Base-by-base conservation (phyloP, 2,329 filamentous ascomycete species). In the Botrytis galanthina region DNA sequence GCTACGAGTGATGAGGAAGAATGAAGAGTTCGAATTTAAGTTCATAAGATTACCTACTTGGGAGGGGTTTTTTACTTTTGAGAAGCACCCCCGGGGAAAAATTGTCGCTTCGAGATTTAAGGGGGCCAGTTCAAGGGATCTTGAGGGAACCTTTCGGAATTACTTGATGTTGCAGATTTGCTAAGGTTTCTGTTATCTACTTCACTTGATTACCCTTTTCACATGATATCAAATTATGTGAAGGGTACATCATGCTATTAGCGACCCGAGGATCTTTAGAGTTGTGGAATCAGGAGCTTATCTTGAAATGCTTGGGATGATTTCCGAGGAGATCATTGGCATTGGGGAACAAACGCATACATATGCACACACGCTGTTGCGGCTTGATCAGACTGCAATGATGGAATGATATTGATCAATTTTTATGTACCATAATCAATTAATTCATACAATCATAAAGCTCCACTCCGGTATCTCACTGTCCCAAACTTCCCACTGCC, bases 1-100 rank as follows among this genome's bases (percentile, higher is more conserved):
- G 86, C 86, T 6, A 91, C 89, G 0, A 90, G 88, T 72, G 89
- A 91, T 63, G 88, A 90, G 77, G 87, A 87, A 1, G 87, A 87
- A 29, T 82, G 83, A 62, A 75, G 73, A 76, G 20, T 6, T 42
- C 5, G 46, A 22, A 60, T 29, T 1, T 1, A 0, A 18, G 37
- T 63, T 14, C 54, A 10, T 1, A 37, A 37, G n/a, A 14, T 12
- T 7, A 26, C 9, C 7, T 7, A 26, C 9, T 46, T 46, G 1
- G 2, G 37, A 42, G 6, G 26, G 14, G 0, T 26, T 5, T 18
- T 3, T 62, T 39, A 4, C 10, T 18, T 29, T 42, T 2, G 60
- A 62, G 37, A 7, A 9, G 2, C 29, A 16, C 2, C 12, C 3
- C 1, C 8, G 22, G 2, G 16, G 6, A 2, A 14, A 26, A 29